Evolutionary conservation across 352 stramenopile species (phyloP).

Genomic region (Thraustotheca clavata): DNA sequence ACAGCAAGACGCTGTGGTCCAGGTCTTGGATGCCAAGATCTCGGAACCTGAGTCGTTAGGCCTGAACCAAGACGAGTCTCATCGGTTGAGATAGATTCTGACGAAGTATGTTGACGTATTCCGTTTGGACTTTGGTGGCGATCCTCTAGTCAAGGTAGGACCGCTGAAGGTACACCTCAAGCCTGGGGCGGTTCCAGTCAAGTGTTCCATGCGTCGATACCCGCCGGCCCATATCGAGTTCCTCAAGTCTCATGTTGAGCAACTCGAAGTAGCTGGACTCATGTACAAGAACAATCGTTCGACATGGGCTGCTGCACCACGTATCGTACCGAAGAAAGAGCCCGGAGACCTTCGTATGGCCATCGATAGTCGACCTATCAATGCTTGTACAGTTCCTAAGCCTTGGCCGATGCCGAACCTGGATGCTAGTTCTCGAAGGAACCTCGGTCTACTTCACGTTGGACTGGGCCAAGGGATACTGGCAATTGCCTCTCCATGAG

Average conservation of each 20-base stretch:
- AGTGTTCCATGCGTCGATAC: constrained; percentile 11
- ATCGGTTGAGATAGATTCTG: not conserved
- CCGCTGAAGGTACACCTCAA: constrained; percentile 24
- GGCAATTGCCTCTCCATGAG: constrained; percentile 20
- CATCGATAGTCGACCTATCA: constrained; percentile 22
- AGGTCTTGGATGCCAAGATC: not conserved
- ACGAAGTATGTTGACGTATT: constrained; percentile 17
- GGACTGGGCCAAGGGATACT: constrained; percentile 26
- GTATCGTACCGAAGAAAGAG: constrained; percentile 25
- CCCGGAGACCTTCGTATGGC: constrained; percentile 23
- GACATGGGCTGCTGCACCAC: constrained; percentile 20
- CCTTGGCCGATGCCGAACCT: constrained; percentile 23
- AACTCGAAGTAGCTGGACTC: constrained; percentile 13
- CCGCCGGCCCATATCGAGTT: constrained; percentile 13
- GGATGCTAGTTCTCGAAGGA: constrained; percentile 4
- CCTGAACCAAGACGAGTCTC: not conserved
- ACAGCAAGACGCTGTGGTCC: not conserved
- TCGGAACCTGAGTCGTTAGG: not conserved
- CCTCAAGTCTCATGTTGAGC: constrained; percentile 12
- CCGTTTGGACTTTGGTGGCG: constrained; percentile 6
- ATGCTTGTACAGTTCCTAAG: constrained; percentile 24
- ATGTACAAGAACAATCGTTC: constrained; percentile 18
- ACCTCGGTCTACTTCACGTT: constrained; percentile 24
- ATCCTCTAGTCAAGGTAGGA: constrained; percentile 22
- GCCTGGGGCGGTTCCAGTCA: constrained; percentile 19